Evolutionary conservation across 108 stramenopile species (phyloP), one percentile per base, ranked within the genome.

Genomic region (Aurantiochytrium sp.): DNA sequence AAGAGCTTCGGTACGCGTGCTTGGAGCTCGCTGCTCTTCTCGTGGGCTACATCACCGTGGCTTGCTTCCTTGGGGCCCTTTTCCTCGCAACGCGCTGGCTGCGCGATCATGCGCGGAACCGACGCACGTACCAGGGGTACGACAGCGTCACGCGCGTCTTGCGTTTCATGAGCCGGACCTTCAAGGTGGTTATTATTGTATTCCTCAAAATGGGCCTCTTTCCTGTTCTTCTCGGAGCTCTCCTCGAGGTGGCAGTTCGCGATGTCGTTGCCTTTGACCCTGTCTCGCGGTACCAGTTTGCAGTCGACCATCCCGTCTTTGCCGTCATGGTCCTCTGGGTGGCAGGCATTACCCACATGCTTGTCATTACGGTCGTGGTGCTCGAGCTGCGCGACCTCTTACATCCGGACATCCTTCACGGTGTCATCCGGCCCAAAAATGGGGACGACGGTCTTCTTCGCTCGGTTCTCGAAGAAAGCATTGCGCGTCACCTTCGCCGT

Each of bases 301-400:
- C 76, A 53, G 28, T 53, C 6, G 76, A 47, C 6, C 76, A 83
- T 45, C 76, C 76, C n/a, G 76, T 83, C 76, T 83, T 83, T 53
- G 76, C 76, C 25, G 76, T 83, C 76, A 83, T 83, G 76, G 28
- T 83, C 6, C 51, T 83, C 16, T 83, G 76, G 76, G 76, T 83
- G 6, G 76, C 76, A n/a, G 76, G 76, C n/a, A 83, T 83, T 23
- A 83, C 76, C 6, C 76, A 83, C 51, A 83, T 83, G 76, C 76
- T 83, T 18, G 23, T 83, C 45, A 83, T 83, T 4, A 83, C 76
- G 6, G 76, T 83, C 28, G 49, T 83, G 2, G 76, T 83, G 16
- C 51, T 83, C 25, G 76, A 83, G 76, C 51, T 83, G 45, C 76
- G 76, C 51, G 76, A 83, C 28, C 43, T 83, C 23, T 45, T 83